Base-by-base conservation (phyloP, 495 filamentous ascomycete species). In the Annulohypoxylon maeteangense region DNA sequence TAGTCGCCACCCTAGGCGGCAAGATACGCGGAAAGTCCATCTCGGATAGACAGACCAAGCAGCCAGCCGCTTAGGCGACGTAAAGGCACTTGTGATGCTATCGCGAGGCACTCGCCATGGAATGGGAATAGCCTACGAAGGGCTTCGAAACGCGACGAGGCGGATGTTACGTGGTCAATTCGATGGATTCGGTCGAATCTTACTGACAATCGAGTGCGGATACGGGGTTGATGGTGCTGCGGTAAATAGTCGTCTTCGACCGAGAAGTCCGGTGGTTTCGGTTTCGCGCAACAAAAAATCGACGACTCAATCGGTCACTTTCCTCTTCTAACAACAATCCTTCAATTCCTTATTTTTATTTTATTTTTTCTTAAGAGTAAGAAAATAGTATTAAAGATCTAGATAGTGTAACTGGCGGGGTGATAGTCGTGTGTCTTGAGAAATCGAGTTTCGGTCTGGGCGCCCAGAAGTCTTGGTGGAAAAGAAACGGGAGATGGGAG, bases 391-490 rank as follows among this genome's bases (percentile, higher is more conserved):
- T 36, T 25, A n/a, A 27, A 55, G 51, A 55, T 55, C n/a, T 34
- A 57, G 44, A 66, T 59, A 68, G 42, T 23, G 47, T 27, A 27
- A 29, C 47, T 51, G 47, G 47, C 47, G 47, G 47, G 47, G 40
- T 44, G 47, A 51, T 51, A 12, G 47, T 27, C 47, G 47, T 51
- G 47, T 51, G 60, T 74, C 63, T 58, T 62, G 58, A 63, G 58
- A 36, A 66, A 65, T 69, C 62, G 56, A 61, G 61, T 60, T 63
- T 59, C 61, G 54, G 75, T 69, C 70, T 77, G 73, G 75, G 73
- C 75, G 75, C 75, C 75, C 64, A 75, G 75, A 71, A 71, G 67
- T 74, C 63, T 67, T 74, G 62, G 60, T 73, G 40, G 57, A 69
- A 65, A 67, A 63, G 62, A 73, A 55, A 70, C 67, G 67, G 71